A percentile compares a stretch with the other conserved stretches of the same genome.
Evolutionary conservation across 2,329 filamentous ascomycete genomes (phyloP).

Genomic region (Trichoderma sp.): DNA sequence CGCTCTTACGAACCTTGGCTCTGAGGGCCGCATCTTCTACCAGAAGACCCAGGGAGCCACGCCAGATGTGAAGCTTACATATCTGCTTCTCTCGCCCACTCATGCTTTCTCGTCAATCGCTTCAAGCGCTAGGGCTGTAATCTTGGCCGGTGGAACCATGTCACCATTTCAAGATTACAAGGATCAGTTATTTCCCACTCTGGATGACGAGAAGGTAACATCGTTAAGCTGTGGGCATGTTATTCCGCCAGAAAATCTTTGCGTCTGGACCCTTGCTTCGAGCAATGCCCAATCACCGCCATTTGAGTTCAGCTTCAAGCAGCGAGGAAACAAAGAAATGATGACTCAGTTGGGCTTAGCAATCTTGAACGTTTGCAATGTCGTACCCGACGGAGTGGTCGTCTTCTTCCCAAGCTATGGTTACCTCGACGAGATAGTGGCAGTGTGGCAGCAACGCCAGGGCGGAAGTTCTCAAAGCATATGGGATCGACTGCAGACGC

Average conservation of each 20-base stretch:
- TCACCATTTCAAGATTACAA: slow-evolving; percentile 92
- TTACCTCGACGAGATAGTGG: slow-evolving; percentile 74
- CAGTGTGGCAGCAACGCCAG: slow-evolving; percentile 52
- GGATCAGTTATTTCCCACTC: slow-evolving; percentile 77
- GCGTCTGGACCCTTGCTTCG: slow-evolving; percentile 66
- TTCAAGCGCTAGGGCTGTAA: slow-evolving; percentile 77
- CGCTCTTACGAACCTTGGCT: slow-evolving; percentile 81
- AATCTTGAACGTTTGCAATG: slow-evolving; percentile 66
- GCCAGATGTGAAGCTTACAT: slow-evolving; percentile 64
- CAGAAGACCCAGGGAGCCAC: slow-evolving; percentile 41
- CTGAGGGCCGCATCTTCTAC: slow-evolving; percentile 64
- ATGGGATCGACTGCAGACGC: slow-evolving; percentile 56
- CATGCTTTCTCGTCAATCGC: slow-evolving; percentile 88
- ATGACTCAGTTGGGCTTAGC: slow-evolving; percentile 71
- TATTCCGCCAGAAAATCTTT: slow-evolving; percentile 76
- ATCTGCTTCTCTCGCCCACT: slow-evolving; percentile 86
- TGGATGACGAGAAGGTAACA: slow-evolving; percentile 60
- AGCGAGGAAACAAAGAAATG: slow-evolving; percentile 65
- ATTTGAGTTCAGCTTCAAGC: slow-evolving; percentile 88
- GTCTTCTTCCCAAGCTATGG: slow-evolving; percentile 95
- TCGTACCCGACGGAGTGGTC: slow-evolving; percentile 84
- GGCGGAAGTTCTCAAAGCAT: slow-evolving; percentile 38
- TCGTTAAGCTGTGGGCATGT: slow-evolving; percentile 94
- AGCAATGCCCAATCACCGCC: slow-evolving; percentile 41
- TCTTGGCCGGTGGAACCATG: slow-evolving; percentile 95